phyloP scores from a whole-genome alignment of 768 basidiomycete genomes.

The Harrya chromipes region DNA sequence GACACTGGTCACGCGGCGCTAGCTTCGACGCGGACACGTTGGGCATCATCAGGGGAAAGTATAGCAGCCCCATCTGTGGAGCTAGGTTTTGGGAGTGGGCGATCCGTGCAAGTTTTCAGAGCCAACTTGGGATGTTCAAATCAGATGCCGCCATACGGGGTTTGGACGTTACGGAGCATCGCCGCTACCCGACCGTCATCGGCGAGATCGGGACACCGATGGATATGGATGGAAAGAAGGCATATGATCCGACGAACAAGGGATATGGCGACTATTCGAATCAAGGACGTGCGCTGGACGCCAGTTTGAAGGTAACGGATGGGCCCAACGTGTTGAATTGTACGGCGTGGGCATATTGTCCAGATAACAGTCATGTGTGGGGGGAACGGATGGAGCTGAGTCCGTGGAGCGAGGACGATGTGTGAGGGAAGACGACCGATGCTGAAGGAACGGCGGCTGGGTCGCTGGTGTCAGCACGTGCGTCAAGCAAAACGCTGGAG shows the following conservation, averaged over 20 bases:
- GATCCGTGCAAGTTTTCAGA: slow-evolving; percentile 79
- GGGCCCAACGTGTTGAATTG: slow-evolving; percentile 72
- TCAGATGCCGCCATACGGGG: slow-evolving; percentile 67
- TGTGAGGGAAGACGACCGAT: slow-evolving; percentile 16
- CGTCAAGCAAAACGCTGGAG: slow-evolving; percentile 17
- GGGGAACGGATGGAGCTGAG: slow-evolving; percentile 98
- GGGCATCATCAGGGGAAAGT: slow-evolving; percentile 82
- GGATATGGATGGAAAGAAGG: slow-evolving; percentile 85
- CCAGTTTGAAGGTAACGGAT: slow-evolving; percentile 75
- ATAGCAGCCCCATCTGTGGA: slow-evolving; percentile 62
- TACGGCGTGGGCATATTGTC: slow-evolving; percentile 87
- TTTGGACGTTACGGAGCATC: slow-evolving; percentile 9
- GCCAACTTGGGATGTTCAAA: slow-evolving; percentile 81
- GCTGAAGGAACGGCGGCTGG: not conserved
- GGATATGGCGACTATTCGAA: slow-evolving; percentile 69
- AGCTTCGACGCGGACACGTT: slow-evolving; percentile 96
- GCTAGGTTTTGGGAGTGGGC: slow-evolving; percentile 77
- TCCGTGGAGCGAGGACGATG: slow-evolving; percentile 79
- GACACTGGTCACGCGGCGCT: slow-evolving; percentile 88
- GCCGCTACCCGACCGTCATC: slow-evolving; percentile 78
- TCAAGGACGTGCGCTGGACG: slow-evolving; percentile 84
- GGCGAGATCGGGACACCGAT: slow-evolving; percentile 95
- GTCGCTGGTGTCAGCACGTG: slow-evolving; percentile 5
- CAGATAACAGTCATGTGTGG: slow-evolving; percentile 81
- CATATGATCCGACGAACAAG: slow-evolving; percentile 55